Percentiles rank a stretch among this genome's conserved stretches.
These are phyloP conservation scores for Prunus mira DNA, from an alignment of 306 rosid genomes.

Conservation along the genomic window DNA sequence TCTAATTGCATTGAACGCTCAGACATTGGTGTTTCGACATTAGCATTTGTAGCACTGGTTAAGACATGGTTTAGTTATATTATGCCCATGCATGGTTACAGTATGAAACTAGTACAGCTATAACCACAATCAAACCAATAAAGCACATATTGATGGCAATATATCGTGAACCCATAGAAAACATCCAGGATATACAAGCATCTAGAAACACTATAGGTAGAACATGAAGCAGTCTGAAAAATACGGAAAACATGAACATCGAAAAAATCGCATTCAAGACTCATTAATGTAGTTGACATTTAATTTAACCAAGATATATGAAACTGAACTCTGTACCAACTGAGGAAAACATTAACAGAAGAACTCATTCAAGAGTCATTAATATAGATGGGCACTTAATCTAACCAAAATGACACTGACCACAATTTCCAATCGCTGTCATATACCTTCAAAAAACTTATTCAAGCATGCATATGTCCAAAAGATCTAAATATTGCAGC, in stretches of 20 bases:
- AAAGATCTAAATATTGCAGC: background rate
- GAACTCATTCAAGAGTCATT: background rate
- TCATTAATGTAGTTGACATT: background rate
- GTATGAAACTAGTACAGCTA: background rate
- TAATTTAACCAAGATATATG: background rate
- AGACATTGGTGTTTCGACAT: background rate
- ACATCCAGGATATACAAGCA: background rate
- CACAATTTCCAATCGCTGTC: background rate
- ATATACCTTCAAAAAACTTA: background rate
- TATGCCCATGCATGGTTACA: background rate
- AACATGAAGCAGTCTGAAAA: background rate
- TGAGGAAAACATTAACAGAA: background rate
- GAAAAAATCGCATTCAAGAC: background rate
- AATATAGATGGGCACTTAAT: background rate
- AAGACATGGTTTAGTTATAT: background rate
- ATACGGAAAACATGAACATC: background rate
- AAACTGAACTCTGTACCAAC: background rate
- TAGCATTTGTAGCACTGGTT: background rate
- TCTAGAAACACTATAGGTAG: background rate
- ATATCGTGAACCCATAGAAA: no score
- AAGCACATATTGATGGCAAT: background rate
- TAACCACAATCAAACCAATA: background rate
- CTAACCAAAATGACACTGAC: background rate
- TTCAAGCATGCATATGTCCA: conserved; percentile 2
- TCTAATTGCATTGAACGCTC: background rate